Evolutionary conservation across 805 yeast species (phyloP), one percentile per base, ranked within the genome.

Genomic region (Pichia kluyveri): DNA sequence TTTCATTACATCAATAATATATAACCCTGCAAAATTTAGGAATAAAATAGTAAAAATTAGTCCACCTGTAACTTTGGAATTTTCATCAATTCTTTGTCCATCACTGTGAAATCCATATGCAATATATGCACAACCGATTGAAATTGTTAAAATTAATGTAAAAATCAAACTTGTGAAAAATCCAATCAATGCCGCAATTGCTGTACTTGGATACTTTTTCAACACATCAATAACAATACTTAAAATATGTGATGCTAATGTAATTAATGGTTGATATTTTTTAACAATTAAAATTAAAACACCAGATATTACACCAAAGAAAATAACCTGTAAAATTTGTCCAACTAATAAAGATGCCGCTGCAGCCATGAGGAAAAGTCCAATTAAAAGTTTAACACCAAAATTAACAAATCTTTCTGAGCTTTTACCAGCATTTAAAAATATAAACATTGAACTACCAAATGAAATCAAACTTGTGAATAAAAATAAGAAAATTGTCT

Each of bases 1-100:
- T 68, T 82, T 81, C 52, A 86, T 70, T 19, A 88, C 93, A 64
- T 88, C 96, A 18, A 90, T 73, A 51, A 87, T 83, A 62, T 82
- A 85, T 60, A 78, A 88, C 15, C 95, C 95, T 9, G 93, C 85
- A 64, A 88, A 86, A 39, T 48, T 51, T 9, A 53, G 17, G 32
- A 53, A 48, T 8, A 51, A 26, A 56, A 88, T 82, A 8, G 84
- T 79, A 61, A 77, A 80, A 37, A 88, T 85, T 85, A 61, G 84
- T 73, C 58, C 84, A 64, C 58, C 59, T 31, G 55, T 53, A 34
- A 57, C 47, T 34, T 54, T 49, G 19, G 46, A 37, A 5, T 39
- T 32, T 42, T 55, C 52, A 30, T 42, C 26, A 10, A 26, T 44
- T 23, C 46, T 50, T 5, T 47, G 27, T 18, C 56, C 56, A 43